Evolutionary conservation across 2,329 filamentous ascomycete species (phyloP).

Genomic region (Fusarium veterinarium): DNA sequence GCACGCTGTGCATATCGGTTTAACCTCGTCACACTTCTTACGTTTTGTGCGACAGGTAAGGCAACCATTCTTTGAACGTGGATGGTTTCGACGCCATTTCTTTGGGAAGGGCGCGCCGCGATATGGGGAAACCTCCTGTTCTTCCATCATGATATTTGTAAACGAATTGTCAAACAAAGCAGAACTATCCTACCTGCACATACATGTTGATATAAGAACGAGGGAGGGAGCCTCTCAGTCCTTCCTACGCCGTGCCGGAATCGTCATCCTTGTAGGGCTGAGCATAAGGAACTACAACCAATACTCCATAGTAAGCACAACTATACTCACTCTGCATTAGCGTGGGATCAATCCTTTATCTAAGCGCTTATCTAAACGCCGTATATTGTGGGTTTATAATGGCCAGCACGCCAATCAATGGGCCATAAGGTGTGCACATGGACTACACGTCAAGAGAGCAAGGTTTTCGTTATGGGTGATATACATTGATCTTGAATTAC

Average conservation of each 20-base stretch:
- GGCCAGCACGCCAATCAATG: too few species aligned
- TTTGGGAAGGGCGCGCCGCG: constrained; percentile 7
- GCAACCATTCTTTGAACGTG: constrained; percentile 16
- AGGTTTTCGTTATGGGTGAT: background rate
- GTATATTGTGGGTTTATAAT: background rate
- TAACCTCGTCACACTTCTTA: constrained; percentile 15
- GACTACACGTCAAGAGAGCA: too few species aligned
- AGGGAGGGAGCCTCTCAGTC: background rate
- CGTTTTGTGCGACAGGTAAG: constrained; percentile 6
- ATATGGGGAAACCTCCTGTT: background rate
- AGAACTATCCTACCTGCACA: background rate
- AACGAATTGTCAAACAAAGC: background rate
- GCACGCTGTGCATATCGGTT: background rate
- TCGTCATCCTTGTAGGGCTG: background rate
- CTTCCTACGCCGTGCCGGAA: background rate
- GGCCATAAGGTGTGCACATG: background rate
- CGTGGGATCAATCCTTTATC: background rate
- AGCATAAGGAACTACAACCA: background rate
- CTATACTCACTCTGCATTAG: background rate
- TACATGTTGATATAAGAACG: background rate
- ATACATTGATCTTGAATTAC: too few species aligned
- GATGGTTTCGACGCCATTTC: constrained; percentile 14
- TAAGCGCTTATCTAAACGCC: background rate
- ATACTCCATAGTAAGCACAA: background rate
- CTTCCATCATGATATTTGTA: background rate